Evolutionary conservation across 805 yeast genomes (phyloP), one percentile per base, ranked within the genome.

Genomic region (Barnettozyma wickerhamii): DNA sequence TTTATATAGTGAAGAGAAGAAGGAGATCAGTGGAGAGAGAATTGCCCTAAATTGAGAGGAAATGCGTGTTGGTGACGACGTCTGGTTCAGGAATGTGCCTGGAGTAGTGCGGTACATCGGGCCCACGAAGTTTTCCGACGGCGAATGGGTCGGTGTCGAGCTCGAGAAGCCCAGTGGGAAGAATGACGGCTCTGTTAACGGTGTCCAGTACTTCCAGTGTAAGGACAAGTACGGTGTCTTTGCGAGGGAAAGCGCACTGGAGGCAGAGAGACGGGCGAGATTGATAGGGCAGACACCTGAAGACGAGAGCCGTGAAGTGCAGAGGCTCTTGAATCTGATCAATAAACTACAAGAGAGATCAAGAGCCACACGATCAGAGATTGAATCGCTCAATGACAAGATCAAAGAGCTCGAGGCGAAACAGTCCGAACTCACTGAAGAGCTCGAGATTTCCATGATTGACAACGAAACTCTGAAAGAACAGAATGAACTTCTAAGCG

Each of bases 71-170:
- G 55, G 56, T 5, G 49, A 43, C 18, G 35, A 40, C 5, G 51
- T 50, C 13, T 10, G n/a, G 24, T 48, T 53, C 45, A 48, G 44
- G 34, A 38, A 38, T 7, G 56, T 21, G 7, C 32, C 43, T 1
- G 87, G 85, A 0, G 49, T 56, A 0, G 71, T 81, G 2, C 59
- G 71, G 37, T 81, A 58, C 52, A 43, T 71, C 2, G 88, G 88
- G 0, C 39, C 49, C 12, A 77, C 86, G 0, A 47, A 72, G 35
- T 82, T 82, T 63, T 78, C 84, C 3, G 61, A 70, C 0, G 88
- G 87, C 5, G 47, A 62, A 4, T 90, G 96, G 96, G 70, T 82
- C 12, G 97, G 97, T 0, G 71, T 90, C 6, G 87, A 81, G 51
- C 72, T 88, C 33, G 87, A 81, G 45, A 79, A 78, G 43, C 82